Evolutionary conservation across 164 flowering plant species (phyloP).

Genomic region (Magnolia kwangsiensis): DNA sequence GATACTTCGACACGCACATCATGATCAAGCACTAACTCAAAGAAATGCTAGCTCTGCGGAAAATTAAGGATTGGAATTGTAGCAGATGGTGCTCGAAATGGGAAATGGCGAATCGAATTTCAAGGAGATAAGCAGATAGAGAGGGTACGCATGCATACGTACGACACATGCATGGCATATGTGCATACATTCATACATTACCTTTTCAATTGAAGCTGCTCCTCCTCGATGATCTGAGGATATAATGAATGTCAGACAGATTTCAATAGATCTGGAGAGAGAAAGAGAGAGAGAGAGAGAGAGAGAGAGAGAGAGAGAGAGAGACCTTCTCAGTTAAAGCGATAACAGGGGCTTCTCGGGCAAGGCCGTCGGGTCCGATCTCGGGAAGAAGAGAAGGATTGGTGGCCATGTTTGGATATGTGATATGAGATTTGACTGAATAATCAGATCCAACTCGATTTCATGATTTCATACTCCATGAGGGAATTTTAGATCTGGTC

Average conservation of each 20-base stretch:
- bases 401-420: constrained; percentile 30
- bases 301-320: constrained; percentile 7
- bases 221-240: constrained; percentile 75
- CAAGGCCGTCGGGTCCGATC: constrained; percentile 95
- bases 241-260: not conserved
- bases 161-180: too few species aligned
- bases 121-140: too few species aligned
- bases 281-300: not conserved
- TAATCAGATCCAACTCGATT: not conserved
- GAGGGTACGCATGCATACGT: too few species aligned
- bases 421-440: not conserved
- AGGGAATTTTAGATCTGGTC: not conserved
- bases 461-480: not conserved
- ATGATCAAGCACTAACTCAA: too few species aligned
- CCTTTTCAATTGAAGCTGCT: constrained; percentile 83
- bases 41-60: too few species aligned
- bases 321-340: constrained; percentile 89
- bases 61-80: too few species aligned
- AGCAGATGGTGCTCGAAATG: too few species aligned
- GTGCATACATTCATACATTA: constrained; percentile 11
- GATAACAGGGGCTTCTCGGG: constrained; percentile 79
- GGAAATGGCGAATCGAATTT: too few species aligned
- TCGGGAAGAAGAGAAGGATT: constrained; percentile 54
- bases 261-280: not conserved
- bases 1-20: too few species aligned